Conservation (phyloP, 768 basidiomycete genomes). For the Pleurotus salmoneostramineus region DNA sequence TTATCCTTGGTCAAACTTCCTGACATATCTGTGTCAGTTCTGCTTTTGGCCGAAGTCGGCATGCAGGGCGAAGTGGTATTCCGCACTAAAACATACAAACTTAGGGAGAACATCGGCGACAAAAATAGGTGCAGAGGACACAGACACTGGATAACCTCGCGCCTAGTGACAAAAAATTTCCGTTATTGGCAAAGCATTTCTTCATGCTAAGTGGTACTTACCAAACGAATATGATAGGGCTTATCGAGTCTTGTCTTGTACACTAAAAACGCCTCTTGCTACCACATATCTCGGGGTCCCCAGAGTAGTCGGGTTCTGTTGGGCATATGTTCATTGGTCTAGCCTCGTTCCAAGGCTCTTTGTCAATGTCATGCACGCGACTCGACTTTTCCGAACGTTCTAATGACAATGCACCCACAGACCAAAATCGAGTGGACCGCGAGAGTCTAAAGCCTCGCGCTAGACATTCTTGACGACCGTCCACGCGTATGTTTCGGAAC, state of each 20-base stretch:
- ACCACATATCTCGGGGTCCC: background rate
- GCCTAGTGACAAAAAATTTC: background rate
- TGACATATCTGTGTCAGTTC: conserved; percentile 21
- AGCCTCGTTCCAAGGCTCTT: background rate
- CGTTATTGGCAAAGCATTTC: background rate
- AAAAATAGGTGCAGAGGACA: background rate
- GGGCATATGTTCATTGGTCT: background rate
- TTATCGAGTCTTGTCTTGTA: no score
- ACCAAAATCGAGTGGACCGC: background rate
- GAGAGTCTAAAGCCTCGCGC: background rate
- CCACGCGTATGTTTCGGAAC: no score
- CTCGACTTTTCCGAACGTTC: background rate
- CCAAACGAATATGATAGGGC: no score
- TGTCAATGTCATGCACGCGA: background rate
- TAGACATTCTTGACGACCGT: background rate
- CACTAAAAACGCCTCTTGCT: background rate
- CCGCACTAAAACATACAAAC: background rate
- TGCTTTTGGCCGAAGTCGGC: conserved; percentile 31
- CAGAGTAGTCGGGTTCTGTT: no score
- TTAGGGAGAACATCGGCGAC: no score
- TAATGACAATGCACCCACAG: background rate
- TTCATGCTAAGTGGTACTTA: background rate
- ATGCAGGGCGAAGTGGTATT: conserved; percentile 24
- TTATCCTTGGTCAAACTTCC: background rate
- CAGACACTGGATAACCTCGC: background rate